These are phyloP conservation scores for Tulasnella sp. DNA, from an alignment of 768 basidiomycete species.

Conservation along the genomic window DNA sequence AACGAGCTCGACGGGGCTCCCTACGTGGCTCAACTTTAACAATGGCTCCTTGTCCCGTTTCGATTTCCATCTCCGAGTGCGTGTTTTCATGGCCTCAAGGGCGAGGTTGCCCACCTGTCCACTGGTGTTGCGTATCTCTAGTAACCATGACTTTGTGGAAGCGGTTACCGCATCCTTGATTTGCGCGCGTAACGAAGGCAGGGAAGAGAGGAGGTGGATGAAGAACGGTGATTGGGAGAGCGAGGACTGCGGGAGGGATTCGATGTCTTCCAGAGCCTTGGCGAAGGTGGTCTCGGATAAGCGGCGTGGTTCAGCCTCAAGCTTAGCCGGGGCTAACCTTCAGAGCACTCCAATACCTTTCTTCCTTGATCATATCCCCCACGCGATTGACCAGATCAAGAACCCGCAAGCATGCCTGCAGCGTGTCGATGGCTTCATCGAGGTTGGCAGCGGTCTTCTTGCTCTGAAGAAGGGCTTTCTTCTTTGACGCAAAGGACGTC, in stretches of 20 bases:
- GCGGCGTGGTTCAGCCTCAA: slow-evolving; percentile 17
- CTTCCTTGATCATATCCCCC: slow-evolving; percentile 82
- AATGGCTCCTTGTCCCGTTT: slow-evolving; percentile 76
- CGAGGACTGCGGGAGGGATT: slow-evolving; percentile 75
- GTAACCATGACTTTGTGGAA: slow-evolving; percentile 91
- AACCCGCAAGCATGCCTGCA: slow-evolving; percentile 85
- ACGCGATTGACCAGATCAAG: slow-evolving; percentile 89
- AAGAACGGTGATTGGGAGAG: slow-evolving; percentile 89
- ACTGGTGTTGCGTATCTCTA: slow-evolving; percentile 84
- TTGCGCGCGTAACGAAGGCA: slow-evolving; percentile 78
- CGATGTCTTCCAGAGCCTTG: slow-evolving; percentile 90
- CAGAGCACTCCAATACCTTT: slow-evolving; percentile 93
- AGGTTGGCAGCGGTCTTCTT: slow-evolving; percentile 89
- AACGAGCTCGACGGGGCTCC: slow-evolving; percentile 84
- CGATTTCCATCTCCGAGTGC: slow-evolving; percentile 70
- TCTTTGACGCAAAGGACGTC: slow-evolving; percentile 81
- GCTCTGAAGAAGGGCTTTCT: slow-evolving; percentile 73
- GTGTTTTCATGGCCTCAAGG: slow-evolving; percentile 76
- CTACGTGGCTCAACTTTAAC: slow-evolving; percentile 62
- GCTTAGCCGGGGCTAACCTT: slow-evolving; percentile 45
- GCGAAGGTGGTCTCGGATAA: slow-evolving; percentile 25
- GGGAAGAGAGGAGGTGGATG: slow-evolving; percentile 76
- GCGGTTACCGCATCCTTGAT: slow-evolving; percentile 91
- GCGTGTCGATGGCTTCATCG: slow-evolving; percentile 91
- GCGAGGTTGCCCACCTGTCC: slow-evolving; percentile 76